These are phyloP conservation scores for Rhizopus sp. DNA, from an alignment of 371 early-diverging fungal species.

Conservation along the genomic window DNA sequence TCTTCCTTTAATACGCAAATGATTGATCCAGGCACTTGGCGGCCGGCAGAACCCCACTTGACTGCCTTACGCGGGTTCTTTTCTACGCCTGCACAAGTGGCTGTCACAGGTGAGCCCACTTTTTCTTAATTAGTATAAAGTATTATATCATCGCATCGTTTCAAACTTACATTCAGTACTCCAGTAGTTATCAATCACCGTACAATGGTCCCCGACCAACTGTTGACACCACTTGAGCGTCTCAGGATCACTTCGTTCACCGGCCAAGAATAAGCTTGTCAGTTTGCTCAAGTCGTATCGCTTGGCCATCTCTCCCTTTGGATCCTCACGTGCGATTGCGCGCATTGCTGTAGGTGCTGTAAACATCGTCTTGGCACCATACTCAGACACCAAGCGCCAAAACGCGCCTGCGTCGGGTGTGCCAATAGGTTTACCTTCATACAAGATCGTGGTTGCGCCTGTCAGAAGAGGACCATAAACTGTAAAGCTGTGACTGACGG, in stretches of 20 bases:
- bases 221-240: slow-evolving; percentile 71
- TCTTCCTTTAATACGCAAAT: slow-evolving; percentile 62
- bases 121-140: neutral
- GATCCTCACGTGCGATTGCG: slow-evolving; percentile 83
- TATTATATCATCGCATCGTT: neutral
- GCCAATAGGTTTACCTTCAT: slow-evolving; percentile 88
- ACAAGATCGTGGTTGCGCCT: slow-evolving; percentile 87
- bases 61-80: slow-evolving; percentile 32
- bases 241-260: slow-evolving; percentile 88
- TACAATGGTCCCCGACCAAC: slow-evolving; percentile 53
- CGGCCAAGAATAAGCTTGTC: slow-evolving; percentile 80
- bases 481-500: slow-evolving; percentile 89
- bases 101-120: slow-evolving; percentile 70
- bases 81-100: slow-evolving; percentile 62
- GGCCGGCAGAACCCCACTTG: slow-evolving; percentile 68
- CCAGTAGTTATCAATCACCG: slow-evolving; percentile 90
- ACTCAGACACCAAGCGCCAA: slow-evolving; percentile 81
- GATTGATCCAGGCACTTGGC: slow-evolving; percentile 78
- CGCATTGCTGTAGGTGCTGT: slow-evolving; percentile 95
- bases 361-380: slow-evolving; percentile 79
- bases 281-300: slow-evolving; percentile 64
- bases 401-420: slow-evolving; percentile 83
- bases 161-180: slow-evolving; percentile 87
- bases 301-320: slow-evolving; percentile 55
- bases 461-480: slow-evolving; percentile 89